Conservation (phyloP, 129 eudicot species). For the Tanacetum coccineum region DNA sequence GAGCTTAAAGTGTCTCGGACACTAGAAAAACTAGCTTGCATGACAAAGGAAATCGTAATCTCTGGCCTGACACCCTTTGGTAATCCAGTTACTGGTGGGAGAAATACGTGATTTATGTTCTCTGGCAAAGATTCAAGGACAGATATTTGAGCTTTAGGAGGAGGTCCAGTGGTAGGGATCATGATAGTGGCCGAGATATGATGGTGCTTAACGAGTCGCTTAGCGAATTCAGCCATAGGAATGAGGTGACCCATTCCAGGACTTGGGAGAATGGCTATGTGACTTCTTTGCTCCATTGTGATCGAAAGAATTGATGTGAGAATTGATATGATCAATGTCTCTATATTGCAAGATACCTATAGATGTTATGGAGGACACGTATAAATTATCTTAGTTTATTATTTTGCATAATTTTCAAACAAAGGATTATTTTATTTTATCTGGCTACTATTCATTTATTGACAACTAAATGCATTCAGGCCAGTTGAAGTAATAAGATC, state of each 20-base stretch:
- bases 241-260: slow-evolving; percentile 60
- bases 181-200: slow-evolving; percentile 36
- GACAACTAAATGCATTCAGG: neutral
- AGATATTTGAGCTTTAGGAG: slow-evolving; percentile 31
- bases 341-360: neutral
- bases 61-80: slow-evolving; percentile 25
- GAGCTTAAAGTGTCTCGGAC: slow-evolving; percentile 31
- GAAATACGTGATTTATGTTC: slow-evolving; percentile 29
- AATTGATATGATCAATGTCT: neutral
- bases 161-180: slow-evolving; percentile 41
- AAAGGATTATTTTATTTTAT: neutral
- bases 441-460: neutral
- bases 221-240: slow-evolving; percentile 42
- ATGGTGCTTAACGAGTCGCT: slow-evolving; percentile 32
- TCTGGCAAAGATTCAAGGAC: slow-evolving; percentile 32
- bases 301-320: slow-evolving; percentile 7
- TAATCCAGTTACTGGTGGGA: slow-evolving; percentile 30
- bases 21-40: slow-evolving; percentile 26
- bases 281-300: slow-evolving; percentile 29
- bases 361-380: slow-evolving; percentile 3
- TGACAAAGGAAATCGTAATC: slow-evolving; percentile 17
- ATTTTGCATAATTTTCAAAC: neutral
- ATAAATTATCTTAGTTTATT: neutral
- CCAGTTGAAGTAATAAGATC: neutral
- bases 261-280: slow-evolving; percentile 41